These are phyloP conservation scores for Silene latifolia DNA, from an alignment of 148 eudicot genomes.

Conservation along the genomic window DNA sequence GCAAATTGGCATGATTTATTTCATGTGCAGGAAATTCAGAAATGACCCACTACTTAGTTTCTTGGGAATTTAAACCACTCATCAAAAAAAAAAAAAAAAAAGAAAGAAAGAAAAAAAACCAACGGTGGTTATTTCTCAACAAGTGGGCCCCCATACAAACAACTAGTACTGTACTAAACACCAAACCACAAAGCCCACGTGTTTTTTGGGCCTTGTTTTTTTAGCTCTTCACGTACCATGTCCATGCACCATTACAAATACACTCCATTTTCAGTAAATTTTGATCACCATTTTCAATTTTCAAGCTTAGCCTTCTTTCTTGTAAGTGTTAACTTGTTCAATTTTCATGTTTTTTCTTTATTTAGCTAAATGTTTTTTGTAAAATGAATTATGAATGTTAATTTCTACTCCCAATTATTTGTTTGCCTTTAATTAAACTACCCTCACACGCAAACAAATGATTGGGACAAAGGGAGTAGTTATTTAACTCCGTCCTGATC, in stretches of 20 bases:
- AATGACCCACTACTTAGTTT: slow-evolving; percentile 14
- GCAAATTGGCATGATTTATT: not conserved
- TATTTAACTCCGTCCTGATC: too few relatives aligned
- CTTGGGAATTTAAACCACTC: not conserved
- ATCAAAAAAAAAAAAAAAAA: too few relatives aligned
- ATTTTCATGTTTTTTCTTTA: not conserved
- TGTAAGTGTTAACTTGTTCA: not conserved
- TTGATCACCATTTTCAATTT: not conserved
- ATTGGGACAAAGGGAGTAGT: too few relatives aligned
- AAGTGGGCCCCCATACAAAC: not conserved
- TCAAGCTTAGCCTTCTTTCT: not conserved
- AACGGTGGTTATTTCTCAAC: not conserved
- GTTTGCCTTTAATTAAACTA: too few relatives aligned
- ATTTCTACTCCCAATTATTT: too few relatives aligned
- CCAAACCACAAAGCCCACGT: slow-evolving; percentile 11
- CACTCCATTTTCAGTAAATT: not conserved
- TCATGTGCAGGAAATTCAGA: not conserved
- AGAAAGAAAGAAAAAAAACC: too few relatives aligned
- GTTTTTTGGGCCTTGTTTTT: not conserved
- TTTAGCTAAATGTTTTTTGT: too few relatives aligned
- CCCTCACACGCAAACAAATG: too few relatives aligned
- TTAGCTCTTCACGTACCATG: not conserved
- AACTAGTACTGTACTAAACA: not conserved
- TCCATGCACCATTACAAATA: not conserved
- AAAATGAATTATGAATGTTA: too few relatives aligned